Evolutionary conservation across 306 rosid species (phyloP), one percentile per base, ranked within the genome.

Genomic region (Inga leiocalycina): DNA sequence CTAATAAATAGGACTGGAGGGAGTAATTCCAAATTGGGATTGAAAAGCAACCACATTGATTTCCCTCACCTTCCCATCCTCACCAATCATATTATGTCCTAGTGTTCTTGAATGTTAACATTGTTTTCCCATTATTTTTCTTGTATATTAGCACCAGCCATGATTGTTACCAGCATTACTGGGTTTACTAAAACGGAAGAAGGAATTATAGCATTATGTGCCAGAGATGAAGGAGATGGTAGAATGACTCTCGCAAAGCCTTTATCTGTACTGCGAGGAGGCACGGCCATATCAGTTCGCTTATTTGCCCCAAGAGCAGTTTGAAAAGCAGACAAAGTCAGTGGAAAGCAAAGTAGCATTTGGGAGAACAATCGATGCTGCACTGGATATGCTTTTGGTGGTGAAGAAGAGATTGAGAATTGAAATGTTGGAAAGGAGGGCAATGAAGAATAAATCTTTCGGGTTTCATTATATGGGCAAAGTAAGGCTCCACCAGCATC

Each of bases 351-450:
- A 49, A 81, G 88, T 92, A 41, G 97, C 85, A 0, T 89, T 93
- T 17, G 98, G 98, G 14, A 93, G 94, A 84, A 89, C 91, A 32
- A 32, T 32, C 1, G 34, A 32, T 32, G 34, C 34, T 32, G 34
- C 34, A 32, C 34, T 32, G 34, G 34, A 32, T 32, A 32, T 32
- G 34, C 34, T 32, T 32, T 32, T 32, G 34, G 34, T 32, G 34
- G 34, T 32, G 34, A 32, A 32, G 34, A 32, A 32, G 34, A 32
- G 34, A 32, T 32, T 3, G 34, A 32, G 34, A 32, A 32, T 32
- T 87, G 97, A 97, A 72, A 91, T 91, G 86, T 67, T 93, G 94
- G 96, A 90, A 77, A 93, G 98, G 37, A 92, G 94, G 43, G 98
- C 51, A 46, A 11, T 11, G 92, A 30, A 93, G 15, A 46, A 15